Conservation (phyloP, 176 grass and related monocot species). For the Oryza australiensis region DNA sequence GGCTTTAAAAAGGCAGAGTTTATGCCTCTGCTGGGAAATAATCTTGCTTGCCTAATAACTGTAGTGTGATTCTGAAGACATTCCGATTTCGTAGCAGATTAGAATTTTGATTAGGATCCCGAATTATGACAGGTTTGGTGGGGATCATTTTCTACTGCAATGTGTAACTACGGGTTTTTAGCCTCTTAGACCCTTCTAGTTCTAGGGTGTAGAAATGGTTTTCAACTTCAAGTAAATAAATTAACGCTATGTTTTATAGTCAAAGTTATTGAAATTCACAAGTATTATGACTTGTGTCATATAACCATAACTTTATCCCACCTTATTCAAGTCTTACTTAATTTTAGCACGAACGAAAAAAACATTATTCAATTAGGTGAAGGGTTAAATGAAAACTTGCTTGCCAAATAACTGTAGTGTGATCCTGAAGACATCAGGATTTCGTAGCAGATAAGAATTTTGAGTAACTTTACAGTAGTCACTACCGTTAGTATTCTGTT, state of each 20-base stretch:
- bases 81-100: slow-evolving; percentile 38
- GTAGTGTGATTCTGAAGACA: slow-evolving; percentile 28
- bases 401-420: slow-evolving; percentile 27
- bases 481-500: no score
- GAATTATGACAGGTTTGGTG: neutral
- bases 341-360: no score
- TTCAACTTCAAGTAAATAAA: no score
- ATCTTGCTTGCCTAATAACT: slow-evolving; percentile 33
- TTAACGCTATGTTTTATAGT: no score
- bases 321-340: no score
- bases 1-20: neutral
- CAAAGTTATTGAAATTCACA: no score
- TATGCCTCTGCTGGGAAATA: slow-evolving; percentile 14
- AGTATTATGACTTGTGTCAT: no score
- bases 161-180: neutral
- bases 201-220: neutral
- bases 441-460: slow-evolving; percentile 14
- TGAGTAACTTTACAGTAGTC: no score
- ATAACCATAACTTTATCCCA: no score
- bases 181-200: no score
- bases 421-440: slow-evolving; percentile 39
- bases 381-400: neutral
- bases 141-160: neutral
- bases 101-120: neutral
- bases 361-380: no score